Conservation (phyloP, 2,329 filamentous ascomycete genomes). For the Pyrenophora tritici-repentis region DNA sequence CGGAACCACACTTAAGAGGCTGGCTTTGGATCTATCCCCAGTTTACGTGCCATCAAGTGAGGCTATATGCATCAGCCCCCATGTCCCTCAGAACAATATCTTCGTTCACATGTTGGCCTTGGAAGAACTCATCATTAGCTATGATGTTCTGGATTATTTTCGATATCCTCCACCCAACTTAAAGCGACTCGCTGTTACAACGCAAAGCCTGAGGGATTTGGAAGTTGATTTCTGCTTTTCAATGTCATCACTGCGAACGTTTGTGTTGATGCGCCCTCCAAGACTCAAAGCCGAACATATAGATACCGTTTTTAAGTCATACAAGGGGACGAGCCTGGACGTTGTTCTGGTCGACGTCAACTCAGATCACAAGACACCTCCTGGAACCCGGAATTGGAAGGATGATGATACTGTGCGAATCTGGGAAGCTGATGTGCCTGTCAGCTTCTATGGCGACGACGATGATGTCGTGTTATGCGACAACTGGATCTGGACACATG, state of each 20-base stretch:
- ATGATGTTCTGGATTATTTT: constrained; percentile 30
- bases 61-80: constrained; percentile 11
- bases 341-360: constrained; percentile 35
- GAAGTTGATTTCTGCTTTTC: constrained; percentile 27
- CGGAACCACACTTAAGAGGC: constrained; percentile 25
- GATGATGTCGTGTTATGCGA: constrained; percentile 31
- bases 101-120: constrained; percentile 31
- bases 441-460: constrained; percentile 36
- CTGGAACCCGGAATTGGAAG: constrained; percentile 25
- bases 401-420: constrained; percentile 27
- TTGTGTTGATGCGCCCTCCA: constrained; percentile 25
- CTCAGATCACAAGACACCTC: constrained; percentile 29
- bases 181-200: constrained; percentile 33
- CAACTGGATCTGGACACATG: constrained; percentile 33
- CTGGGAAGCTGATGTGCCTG: constrained; percentile 38
- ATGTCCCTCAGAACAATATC: constrained; percentile 19
- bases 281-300: constrained; percentile 22
- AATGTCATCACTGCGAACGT: constrained; percentile 20
- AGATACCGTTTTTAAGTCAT: constrained; percentile 22
- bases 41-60: constrained; percentile 21
- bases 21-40: constrained; percentile 31
- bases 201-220: constrained; percentile 16
- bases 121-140: constrained; percentile 35
- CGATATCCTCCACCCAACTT: constrained; percentile 29
- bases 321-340: constrained; percentile 28